Conservation (phyloP, 352 stramenopile genomes). For the Phytophthora cactorum region DNA sequence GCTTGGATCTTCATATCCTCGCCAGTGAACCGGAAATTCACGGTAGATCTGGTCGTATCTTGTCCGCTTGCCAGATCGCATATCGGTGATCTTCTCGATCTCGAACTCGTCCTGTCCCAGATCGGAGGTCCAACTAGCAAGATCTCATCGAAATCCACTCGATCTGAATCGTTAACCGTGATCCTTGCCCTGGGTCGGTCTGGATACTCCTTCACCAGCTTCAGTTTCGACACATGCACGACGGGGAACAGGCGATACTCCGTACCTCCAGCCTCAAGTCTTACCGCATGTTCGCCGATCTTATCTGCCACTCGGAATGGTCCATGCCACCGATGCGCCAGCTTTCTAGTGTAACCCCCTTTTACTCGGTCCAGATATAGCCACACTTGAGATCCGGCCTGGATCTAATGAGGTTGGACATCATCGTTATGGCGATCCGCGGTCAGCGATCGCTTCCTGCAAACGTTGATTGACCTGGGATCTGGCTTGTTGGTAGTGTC, state of each 20-base stretch:
- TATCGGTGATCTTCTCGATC: conserved; percentile 8
- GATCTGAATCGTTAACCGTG: conserved; percentile 1
- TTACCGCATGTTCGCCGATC: conserved; percentile 5
- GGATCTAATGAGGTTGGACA: background rate
- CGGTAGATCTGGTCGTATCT: background rate
- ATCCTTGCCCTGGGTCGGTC: conserved; percentile 6
- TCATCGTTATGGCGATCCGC: conserved; percentile 1
- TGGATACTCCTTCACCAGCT: background rate
- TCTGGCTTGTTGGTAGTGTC: conserved; percentile 4
- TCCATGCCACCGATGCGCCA: conserved; percentile 31
- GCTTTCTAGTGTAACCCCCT: conserved; percentile 3
- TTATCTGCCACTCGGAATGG: conserved; percentile 30
- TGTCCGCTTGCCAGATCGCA: background rate
- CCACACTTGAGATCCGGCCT: conserved; percentile 1
- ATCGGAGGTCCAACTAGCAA: conserved; percentile 9
- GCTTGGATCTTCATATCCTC: too few species aligned
- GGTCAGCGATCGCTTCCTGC: background rate
- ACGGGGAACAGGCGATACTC: conserved; percentile 23
- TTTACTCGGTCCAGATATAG: conserved; percentile 15
- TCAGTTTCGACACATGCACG: conserved; percentile 35
- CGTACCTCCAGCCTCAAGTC: conserved; percentile 1
- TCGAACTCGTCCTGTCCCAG: conserved; percentile 13
- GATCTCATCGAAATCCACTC: conserved; percentile 30
- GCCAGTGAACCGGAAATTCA: too few species aligned
- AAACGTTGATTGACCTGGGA: background rate